Percentiles rank a stretch among this genome's conserved stretches.
Conservation (phyloP, 345 rosid species). For the Gossypium arboreum region DNA sequence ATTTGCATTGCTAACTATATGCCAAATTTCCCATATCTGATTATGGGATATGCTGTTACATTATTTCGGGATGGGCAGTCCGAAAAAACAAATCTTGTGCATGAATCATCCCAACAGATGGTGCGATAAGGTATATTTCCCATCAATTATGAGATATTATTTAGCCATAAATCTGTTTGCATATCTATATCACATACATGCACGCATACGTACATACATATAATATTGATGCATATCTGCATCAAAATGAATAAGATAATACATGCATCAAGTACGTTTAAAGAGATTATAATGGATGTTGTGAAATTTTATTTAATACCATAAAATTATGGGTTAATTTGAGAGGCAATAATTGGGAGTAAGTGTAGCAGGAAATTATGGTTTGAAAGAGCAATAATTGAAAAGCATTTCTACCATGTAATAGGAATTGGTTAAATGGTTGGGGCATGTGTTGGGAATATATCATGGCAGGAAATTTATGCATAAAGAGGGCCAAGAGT, state of each 20-base stretch:
- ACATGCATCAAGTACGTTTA: neutral
- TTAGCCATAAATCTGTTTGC: neutral
- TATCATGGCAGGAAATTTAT: neutral
- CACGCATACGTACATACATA: neutral
- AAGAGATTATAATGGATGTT: neutral
- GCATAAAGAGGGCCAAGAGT: conserved; percentile 6
- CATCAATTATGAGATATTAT: neutral
- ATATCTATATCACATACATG: neutral
- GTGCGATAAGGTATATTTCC: neutral
- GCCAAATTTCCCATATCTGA: neutral
- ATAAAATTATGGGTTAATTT: too few species aligned
- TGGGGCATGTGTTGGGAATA: neutral
- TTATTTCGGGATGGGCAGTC: neutral
- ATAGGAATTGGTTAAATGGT: neutral
- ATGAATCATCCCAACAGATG: neutral
- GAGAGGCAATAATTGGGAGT: neutral
- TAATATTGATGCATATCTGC: too few species aligned
- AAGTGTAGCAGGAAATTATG: neutral
- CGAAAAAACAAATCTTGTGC: neutral
- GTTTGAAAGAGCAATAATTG: conserved; percentile 2
- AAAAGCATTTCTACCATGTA: neutral
- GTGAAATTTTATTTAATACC: neutral
- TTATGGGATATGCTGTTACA: neutral
- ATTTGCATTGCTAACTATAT: neutral
- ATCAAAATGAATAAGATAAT: too few species aligned